Evolutionary conservation across 2,329 filamentous ascomycete species (phyloP).

Genomic region (Fusarium subtropicale): DNA sequence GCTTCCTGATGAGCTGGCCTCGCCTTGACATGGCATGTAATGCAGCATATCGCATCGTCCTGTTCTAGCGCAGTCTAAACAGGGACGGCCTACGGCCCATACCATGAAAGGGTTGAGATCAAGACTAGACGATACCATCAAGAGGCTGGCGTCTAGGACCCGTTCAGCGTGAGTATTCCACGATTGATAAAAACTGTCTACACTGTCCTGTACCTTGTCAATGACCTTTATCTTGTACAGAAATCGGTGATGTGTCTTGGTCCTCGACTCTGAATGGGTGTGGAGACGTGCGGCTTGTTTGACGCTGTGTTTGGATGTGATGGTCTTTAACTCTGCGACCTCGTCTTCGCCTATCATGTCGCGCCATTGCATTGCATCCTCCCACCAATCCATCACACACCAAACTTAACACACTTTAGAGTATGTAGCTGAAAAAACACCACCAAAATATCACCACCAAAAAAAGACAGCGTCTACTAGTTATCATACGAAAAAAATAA

Average conservation of each 20-base stretch:
- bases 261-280: constrained; percentile 5
- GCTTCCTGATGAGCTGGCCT: constrained; percentile 45
- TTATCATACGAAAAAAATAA: neutral
- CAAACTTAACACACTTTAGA: neutral
- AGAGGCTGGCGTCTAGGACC: constrained; percentile 33
- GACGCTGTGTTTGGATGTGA: constrained; percentile 6
- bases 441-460: constrained; percentile 16
- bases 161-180: neutral
- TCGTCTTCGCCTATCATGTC: constrained; percentile 11
- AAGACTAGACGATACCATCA: constrained; percentile 35
- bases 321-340: constrained; percentile 17
- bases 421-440: constrained; percentile 31
- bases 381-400: neutral
- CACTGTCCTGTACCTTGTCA: constrained; percentile 18
- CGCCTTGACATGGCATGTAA: constrained; percentile 9
- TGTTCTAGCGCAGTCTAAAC: constrained; percentile 29
- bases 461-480: neutral
- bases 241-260: constrained; percentile 18
- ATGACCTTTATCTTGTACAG: constrained; percentile 2
- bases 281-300: constrained; percentile 18
- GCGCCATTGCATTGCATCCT: neutral
- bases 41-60: constrained; percentile 3
- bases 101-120: constrained; percentile 38
- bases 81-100: constrained; percentile 35
- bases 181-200: neutral